A percentile compares a stretch with the other conserved stretches of the same genome.
Evolutionary conservation across 1,284 basidiomycete species (phyloP).

Genomic region (Abortiporus biennis): DNA sequence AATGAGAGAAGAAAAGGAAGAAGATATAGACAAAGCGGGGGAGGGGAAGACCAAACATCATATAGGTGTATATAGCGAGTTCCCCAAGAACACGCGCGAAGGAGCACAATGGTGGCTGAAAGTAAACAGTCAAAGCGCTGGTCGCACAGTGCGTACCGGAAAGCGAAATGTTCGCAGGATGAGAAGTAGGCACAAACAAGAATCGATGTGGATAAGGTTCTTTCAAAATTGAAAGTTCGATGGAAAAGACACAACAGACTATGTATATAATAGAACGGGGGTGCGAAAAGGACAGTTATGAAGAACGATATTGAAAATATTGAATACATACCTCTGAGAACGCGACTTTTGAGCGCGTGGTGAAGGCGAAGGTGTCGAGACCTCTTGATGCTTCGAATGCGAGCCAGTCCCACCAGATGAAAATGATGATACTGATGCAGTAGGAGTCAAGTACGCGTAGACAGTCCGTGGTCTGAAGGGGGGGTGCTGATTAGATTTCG

Average conservation of each 20-base stretch:
- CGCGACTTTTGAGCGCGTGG: conserved; percentile 19
- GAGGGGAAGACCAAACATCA: conserved; percentile 3
- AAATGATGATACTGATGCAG: conserved; percentile 16
- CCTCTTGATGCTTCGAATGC: conserved; percentile 12
- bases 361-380: conserved; percentile 19
- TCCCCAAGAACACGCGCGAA: conserved; percentile 1
- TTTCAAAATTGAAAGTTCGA: conserved; percentile 4
- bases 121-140: conserved; percentile 9
- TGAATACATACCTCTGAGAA: conserved; percentile 21
- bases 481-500: conserved; percentile 2
- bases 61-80: conserved; percentile 1
- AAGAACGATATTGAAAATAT: conserved; percentile 11
- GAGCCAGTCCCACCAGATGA: conserved; percentile 7
- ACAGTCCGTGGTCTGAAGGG: conserved; percentile 4
- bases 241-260: conserved; percentile 6
- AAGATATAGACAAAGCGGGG: conserved; percentile 11
- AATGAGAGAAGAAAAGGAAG: conserved; percentile 7
- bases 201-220: conserved; percentile 19
- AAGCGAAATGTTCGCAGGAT: conserved; percentile 12
- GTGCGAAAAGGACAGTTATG: no score
- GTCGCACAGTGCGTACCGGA: conserved; percentile 15
- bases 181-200: conserved; percentile 10
- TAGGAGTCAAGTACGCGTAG: conserved; percentile 2
- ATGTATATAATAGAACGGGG: no score
- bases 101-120: conserved; percentile 7